Evolutionary conservation across 2,329 filamentous ascomycete genomes (phyloP).

Genomic region (Rhytidhysteron rufulum): DNA sequence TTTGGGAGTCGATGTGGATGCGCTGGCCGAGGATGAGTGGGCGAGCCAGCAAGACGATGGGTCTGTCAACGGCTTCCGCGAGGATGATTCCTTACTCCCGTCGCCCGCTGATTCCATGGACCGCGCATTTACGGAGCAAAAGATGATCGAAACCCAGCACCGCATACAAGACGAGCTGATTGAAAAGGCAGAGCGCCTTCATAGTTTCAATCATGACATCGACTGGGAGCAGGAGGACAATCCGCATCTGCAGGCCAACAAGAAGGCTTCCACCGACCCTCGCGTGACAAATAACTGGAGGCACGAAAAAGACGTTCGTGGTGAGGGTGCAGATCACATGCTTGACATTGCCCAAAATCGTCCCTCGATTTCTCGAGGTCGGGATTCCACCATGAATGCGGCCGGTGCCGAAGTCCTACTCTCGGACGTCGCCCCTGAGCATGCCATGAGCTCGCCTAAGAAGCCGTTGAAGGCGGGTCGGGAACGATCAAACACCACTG

Average conservation of each 20-base stretch:
- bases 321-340: slow-evolving; percentile 74
- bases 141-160: slow-evolving; percentile 36
- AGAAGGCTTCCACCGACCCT: slow-evolving; percentile 54
- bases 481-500: slow-evolving; percentile 28
- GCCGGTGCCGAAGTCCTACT: slow-evolving; percentile 68
- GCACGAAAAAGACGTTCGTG: slow-evolving; percentile 73
- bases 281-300: slow-evolving; percentile 58
- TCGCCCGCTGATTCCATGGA: slow-evolving; percentile 32
- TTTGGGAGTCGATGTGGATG: slow-evolving; percentile 90
- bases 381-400: slow-evolving; percentile 67
- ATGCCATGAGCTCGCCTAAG: slow-evolving; percentile 39
- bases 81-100: slow-evolving; percentile 29
- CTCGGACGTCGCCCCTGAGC: slow-evolving; percentile 59
- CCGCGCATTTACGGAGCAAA: slow-evolving; percentile 35
- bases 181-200: slow-evolving; percentile 52
- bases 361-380: slow-evolving; percentile 58
- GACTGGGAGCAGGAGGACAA: slow-evolving; percentile 59
- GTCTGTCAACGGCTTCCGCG: slow-evolving; percentile 63
- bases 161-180: slow-evolving; percentile 55
- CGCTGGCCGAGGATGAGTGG: slow-evolving; percentile 51
- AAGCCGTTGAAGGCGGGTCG: slow-evolving; percentile 36
- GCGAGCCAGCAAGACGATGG: slow-evolving; percentile 43
- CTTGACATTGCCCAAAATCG: slow-evolving; percentile 46
- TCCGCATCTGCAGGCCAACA: slow-evolving; percentile 52
- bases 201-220: slow-evolving; percentile 74